phyloP scores from a whole-genome alignment of 306 rosid genomes.

The Pyrus betulifolia region DNA sequence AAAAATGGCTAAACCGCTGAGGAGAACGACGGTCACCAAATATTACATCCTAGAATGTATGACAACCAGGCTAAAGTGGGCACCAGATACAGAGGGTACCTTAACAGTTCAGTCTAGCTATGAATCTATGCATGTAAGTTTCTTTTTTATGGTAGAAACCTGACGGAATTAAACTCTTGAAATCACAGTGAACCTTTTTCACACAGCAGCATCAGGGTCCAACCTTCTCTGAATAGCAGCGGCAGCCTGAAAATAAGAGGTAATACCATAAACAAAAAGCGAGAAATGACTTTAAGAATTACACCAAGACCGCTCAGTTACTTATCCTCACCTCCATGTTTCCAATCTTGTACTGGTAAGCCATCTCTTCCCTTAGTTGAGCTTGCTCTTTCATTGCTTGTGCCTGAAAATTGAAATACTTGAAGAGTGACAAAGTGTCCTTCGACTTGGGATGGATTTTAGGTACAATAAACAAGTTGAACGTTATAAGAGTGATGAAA shows the following conservation, averaged over 20 bases:
- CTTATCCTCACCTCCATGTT: slow-evolving; percentile 62
- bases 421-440: neutral
- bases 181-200: neutral
- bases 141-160: neutral
- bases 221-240: slow-evolving; percentile 95
- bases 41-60: neutral
- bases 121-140: neutral
- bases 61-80: neutral
- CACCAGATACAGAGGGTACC: neutral
- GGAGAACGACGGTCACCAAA: neutral
- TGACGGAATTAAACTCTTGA: neutral
- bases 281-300: neutral
- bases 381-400: slow-evolving; percentile 99
- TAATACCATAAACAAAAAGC: slow-evolving; percentile 6
- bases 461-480: neutral
- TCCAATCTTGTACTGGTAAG: slow-evolving; percentile 90
- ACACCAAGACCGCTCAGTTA: neutral
- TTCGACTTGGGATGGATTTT: neutral
- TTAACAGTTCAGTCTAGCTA: neutral
- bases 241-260: slow-evolving; percentile 57
- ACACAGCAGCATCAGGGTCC: slow-evolving; percentile 83
- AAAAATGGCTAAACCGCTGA: neutral
- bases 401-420: slow-evolving; percentile 51
- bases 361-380: slow-evolving; percentile 98
- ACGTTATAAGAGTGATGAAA: neutral